Base-by-base conservation (phyloP, 2,329 filamentous ascomycete genomes). In the Fusarium sp. region DNA sequence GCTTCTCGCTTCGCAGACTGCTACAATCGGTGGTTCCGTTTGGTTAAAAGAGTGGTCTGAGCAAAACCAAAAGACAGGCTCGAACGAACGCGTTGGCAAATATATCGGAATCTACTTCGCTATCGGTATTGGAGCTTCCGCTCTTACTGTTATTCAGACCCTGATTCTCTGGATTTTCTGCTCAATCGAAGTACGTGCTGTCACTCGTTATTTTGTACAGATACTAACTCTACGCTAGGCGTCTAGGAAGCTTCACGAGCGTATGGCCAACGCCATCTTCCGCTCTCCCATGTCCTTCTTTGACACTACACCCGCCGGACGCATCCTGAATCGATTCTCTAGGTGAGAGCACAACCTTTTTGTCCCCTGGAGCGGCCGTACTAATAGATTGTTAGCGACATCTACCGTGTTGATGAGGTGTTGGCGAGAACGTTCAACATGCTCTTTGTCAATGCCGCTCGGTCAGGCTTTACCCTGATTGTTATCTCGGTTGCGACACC, bases 141-240 rank as follows among this genome's bases (percentile, higher is more conserved):
- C 88, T 43, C 84, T 99, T 67, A 95, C 96, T 4, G 93, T 98
- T 41, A 76, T 96, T 30, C 96, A 98, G 80, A 98, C 95, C 7
- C 82, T 99, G 71, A 94, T 99, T 68, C 84, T 99, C 27, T 99
- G 96, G 96, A 98, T 99, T 70, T 98, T 99, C 82, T 99, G 96
- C 82, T 98, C 96, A 6, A 99, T 99, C 67, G 96, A 99, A 87
- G 91, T 93, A 83, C 52, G 81, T 77, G 23, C 46, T 32, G 17
- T 20, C n/a, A 17, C 19, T 27, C 9, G 19, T 17, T 22, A 23
- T 27, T 7, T 22, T 23, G 32, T 15, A 14, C 13, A 41, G 8
- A 15, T 8, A 41, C 60, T 73, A 59, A 72, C 48, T 37, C 46
- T 57, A 11, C 60, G n/a, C 30, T 49, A 93, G 89, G 96, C 96